Evolutionary conservation across 2,329 filamentous ascomycete species (phyloP).

Genomic region (Pseudogymnoascus destructans): DNA sequence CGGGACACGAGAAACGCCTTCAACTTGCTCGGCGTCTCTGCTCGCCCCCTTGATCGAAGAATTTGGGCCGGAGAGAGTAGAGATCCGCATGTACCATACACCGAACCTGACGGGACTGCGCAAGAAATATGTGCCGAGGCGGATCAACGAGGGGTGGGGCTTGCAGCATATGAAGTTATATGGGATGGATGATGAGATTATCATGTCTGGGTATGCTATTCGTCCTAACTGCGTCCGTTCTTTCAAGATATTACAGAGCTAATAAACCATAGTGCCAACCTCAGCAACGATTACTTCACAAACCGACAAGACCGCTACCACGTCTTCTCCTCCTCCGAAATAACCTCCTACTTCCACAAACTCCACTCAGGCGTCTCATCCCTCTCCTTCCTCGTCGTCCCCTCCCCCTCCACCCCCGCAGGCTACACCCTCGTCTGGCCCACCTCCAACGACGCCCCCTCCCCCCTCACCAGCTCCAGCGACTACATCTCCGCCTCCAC

Average conservation of each 20-base stretch:
- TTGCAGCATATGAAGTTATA: conserved; percentile 99
- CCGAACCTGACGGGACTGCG: conserved; percentile 81
- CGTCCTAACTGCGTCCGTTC: background rate
- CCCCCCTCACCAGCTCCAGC: conserved; percentile 57
- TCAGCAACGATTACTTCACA: conserved; percentile 90
- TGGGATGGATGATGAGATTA: conserved; percentile 86
- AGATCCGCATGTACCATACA: conserved; percentile 95
- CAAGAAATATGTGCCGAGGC: conserved; percentile 70
- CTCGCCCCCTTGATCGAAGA: conserved; percentile 71
- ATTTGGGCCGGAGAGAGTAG: conserved; percentile 72
- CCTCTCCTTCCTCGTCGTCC: conserved; percentile 69
- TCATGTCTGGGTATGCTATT: conserved; percentile 63
- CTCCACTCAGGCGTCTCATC: conserved; percentile 67
- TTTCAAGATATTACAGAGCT: background rate
- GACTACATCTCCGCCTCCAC: conserved; percentile 60
- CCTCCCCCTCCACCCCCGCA: conserved; percentile 37
- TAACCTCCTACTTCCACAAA: conserved; percentile 70
- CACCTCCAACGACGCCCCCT: conserved; percentile 55
- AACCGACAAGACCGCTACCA: conserved; percentile 94
- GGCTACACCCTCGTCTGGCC: conserved; percentile 64
- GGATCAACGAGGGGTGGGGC: conserved; percentile 97
- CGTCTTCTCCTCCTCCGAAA: conserved; percentile 63
- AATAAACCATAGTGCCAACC: conserved; percentile 49
- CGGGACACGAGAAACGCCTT: conserved; percentile 79
- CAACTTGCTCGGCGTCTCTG: conserved; percentile 77